Evolutionary conservation across 805 yeast species (phyloP).

Genomic region (Candida sonorensis): DNA sequence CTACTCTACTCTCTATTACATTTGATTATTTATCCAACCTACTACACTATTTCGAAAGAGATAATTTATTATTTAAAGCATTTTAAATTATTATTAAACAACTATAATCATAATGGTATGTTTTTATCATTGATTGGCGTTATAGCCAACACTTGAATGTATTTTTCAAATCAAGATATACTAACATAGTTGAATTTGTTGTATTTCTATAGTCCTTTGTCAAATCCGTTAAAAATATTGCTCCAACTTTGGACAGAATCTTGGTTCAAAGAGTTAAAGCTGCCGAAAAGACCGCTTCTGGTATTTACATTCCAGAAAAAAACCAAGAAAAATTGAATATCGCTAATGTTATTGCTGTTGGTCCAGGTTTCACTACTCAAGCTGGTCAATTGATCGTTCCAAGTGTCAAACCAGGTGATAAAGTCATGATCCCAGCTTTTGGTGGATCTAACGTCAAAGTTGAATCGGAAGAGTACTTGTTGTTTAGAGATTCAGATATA

Average conservation of each 20-base stretch:
- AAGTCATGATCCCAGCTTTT: slow-evolving; percentile 87
- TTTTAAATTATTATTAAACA: no score
- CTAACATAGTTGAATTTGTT: no score
- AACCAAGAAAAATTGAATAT: slow-evolving; percentile 90
- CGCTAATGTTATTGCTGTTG: slow-evolving; percentile 89
- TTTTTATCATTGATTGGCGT: no score
- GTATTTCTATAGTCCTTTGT: slow-evolving; percentile 39
- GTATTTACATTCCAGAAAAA: slow-evolving; percentile 92
- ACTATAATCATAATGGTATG: no score
- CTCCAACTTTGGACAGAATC: slow-evolving; percentile 93
- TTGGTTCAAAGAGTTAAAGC: slow-evolving; percentile 94
- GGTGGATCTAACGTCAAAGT: slow-evolving; percentile 90
- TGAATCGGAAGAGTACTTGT: slow-evolving; percentile 46
- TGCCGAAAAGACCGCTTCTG: slow-evolving; percentile 85
- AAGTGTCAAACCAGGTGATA: slow-evolving; percentile 83
- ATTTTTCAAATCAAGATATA: no score
- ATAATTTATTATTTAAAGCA: no score
- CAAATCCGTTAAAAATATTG: slow-evolving; percentile 79
- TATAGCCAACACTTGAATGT: no score
- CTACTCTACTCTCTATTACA: no score
- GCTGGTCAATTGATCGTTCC: slow-evolving; percentile 70
- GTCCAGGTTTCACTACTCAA: slow-evolving; percentile 81
- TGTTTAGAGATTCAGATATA: slow-evolving; percentile 91
- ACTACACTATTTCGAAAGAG: no score
- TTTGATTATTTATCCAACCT: no score